Evolutionary conservation across 176 grass and related monocot species (phyloP).

Genomic region (Hordeum marinum): DNA sequence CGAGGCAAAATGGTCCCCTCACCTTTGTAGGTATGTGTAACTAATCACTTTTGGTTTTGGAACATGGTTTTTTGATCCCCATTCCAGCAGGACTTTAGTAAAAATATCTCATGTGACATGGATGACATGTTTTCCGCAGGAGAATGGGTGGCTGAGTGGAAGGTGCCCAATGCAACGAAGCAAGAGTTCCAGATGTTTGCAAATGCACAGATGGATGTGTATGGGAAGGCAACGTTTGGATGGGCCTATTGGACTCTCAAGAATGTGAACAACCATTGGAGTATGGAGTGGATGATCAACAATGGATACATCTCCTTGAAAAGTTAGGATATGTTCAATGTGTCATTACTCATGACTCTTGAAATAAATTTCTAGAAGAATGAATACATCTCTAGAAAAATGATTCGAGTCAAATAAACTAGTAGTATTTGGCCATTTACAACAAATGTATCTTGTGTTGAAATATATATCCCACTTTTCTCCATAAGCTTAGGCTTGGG

Average conservation of each 20-base stretch:
- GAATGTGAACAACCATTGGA: constrained; percentile 50
- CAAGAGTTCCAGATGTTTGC: constrained; percentile 37
- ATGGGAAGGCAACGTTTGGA: constrained; percentile 49
- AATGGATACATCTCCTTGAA: constrained; percentile 49
- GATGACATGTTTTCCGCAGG: constrained; percentile 12
- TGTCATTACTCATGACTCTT: not conserved
- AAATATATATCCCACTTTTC: too few species aligned
- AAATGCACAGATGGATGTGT: constrained; percentile 43
- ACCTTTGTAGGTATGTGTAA: constrained; percentile 43
- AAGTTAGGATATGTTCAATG: not conserved
- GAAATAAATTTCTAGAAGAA: not conserved
- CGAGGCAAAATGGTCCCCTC: constrained; percentile 36
- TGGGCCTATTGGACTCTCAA: constrained; percentile 69
- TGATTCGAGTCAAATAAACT: not conserved
- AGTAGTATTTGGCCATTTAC: not conserved
- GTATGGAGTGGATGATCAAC: constrained; percentile 68
- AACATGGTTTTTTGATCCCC: not conserved
- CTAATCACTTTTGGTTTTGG: not conserved
- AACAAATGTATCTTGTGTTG: not conserved
- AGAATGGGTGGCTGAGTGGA: constrained; percentile 50
- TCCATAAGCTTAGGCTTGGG: not conserved
- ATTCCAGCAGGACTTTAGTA: not conserved
- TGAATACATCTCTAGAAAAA: not conserved
- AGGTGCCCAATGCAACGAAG: not conserved
- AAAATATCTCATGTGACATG: not conserved